Evolutionary conservation across 129 eudicot species (phyloP).

Genomic region (Oenanthe sinensis): DNA sequence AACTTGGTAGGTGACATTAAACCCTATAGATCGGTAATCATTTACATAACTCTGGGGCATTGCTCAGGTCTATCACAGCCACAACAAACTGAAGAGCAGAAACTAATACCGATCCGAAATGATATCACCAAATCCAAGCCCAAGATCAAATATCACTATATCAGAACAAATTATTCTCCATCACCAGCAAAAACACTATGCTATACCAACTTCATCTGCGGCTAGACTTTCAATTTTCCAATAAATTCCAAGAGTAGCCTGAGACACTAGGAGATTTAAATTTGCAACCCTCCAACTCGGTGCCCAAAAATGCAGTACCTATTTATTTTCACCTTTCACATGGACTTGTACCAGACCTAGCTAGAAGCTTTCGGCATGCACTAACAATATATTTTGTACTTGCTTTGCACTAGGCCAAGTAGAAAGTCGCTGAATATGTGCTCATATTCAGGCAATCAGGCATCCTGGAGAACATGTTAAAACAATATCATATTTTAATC

Average conservation of each 20-base stretch:
- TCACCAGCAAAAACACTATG: neutral
- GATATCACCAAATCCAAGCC: neutral
- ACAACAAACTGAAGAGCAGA: neutral
- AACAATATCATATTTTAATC: neutral
- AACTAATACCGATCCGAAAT: neutral
- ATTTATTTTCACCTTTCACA: neutral
- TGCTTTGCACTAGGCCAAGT: slow-evolving; percentile 50
- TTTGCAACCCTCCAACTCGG: neutral
- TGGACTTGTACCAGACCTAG: neutral
- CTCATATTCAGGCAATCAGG: slow-evolving; percentile 77
- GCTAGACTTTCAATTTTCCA: neutral
- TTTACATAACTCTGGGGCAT: neutral
- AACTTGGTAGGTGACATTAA: neutral
- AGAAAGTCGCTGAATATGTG: slow-evolving; percentile 82
- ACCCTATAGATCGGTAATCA: neutral
- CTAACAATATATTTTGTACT: slow-evolving; percentile 33
- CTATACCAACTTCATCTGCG: neutral
- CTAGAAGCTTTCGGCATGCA: slow-evolving; percentile 6
- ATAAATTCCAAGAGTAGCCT: neutral
- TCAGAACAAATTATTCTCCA: neutral
- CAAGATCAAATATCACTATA: neutral
- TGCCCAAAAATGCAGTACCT: neutral
- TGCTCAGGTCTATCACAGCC: neutral
- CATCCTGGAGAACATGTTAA: slow-evolving; percentile 37
- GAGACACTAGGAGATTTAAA: too few species aligned